Base-by-base conservation (phyloP, 2,329 filamentous ascomycete species). In the Blumeriella jaapii region DNA sequence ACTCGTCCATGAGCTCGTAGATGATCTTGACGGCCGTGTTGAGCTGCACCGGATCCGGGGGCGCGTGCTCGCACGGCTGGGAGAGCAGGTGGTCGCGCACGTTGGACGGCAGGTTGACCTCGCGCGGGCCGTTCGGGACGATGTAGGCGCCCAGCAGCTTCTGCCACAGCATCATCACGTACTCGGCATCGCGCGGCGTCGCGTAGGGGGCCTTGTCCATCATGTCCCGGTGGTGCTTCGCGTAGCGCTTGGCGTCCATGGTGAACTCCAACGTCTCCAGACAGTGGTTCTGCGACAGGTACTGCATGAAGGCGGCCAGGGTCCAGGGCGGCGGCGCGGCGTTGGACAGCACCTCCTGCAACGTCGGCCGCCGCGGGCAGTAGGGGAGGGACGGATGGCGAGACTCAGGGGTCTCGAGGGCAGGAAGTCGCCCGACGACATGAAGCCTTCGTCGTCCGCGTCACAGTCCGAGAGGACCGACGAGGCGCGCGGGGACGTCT, bases 1-100 rank as follows among this genome's bases (percentile, higher is more conserved):
- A 95, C 56, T 96, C 91, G 51, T 94, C 93, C 87, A 98, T 96
- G 37, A 98, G 66, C 49, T 96, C 91, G 57, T 89, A 87, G 25
- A 95, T 83, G 42, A 94, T 93, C 42, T 73, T 71, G 15, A 93
- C 82, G 13, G 91, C 86, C 32, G 82, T 72, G 41, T 93, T 81
- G 11, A 98, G 66, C 36, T 77, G 73, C 25, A 78, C 73, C 1
- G 91, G 87, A 39, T 74, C 63, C 4, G 79, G 80, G 5, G 89
- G 85, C 0, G 76, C 67, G 5, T 67, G 62, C 10, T 69, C 60
- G 41, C 65, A 66, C 6, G 74, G 69, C 25, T 81, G 67, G 26
- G 66, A 66, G 20, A 96, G 67, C 14, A 98, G 68, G 22, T 72
- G 73, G 55, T 96, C 85, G 22, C 89, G 81, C 28, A 95, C 84